Evolutionary conservation across 169 alveolate genomes (phyloP).

Genomic region (Babesia ovata): DNA sequence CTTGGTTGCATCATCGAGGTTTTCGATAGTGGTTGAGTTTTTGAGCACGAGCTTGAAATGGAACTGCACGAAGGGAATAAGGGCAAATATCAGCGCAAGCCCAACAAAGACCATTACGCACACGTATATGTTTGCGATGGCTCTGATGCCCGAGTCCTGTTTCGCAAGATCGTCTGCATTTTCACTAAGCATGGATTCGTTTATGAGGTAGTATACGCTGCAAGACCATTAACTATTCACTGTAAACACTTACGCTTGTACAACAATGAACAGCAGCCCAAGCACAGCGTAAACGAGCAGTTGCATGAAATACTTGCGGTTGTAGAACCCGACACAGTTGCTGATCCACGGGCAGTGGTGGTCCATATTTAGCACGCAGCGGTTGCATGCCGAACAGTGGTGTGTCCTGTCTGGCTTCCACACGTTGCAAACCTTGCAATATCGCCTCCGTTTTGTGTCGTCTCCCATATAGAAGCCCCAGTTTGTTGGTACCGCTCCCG

Average conservation of each 20-base stretch:
- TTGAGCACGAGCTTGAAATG: constrained; percentile 79
- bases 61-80: constrained; percentile 84
- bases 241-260: constrained; percentile 48
- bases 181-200: constrained; percentile 29
- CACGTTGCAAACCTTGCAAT: constrained; percentile 95
- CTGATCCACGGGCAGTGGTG: constrained; percentile 99
- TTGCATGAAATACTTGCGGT: constrained; percentile 93
- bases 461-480: constrained; percentile 98
- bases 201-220: constrained; percentile 44
- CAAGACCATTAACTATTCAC: neutral
- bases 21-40: constrained; percentile 86
- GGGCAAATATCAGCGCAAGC: constrained; percentile 75
- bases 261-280: constrained; percentile 61
- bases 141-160: constrained; percentile 47
- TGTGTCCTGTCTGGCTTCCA: constrained; percentile 98
- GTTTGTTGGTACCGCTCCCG: constrained; percentile 93
- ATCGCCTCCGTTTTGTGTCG: constrained; percentile 92
- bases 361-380: constrained; percentile 96
- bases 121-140: constrained; percentile 61
- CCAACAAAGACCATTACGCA: constrained; percentile 69
- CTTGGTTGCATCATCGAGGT: constrained; percentile 79
- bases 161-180: constrained; percentile 14
- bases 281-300: constrained; percentile 87
- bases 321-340: constrained; percentile 96
- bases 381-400: constrained; percentile 95